Conservation (phyloP, 805 yeast species). For the Ogataea nonfermentans region DNA sequence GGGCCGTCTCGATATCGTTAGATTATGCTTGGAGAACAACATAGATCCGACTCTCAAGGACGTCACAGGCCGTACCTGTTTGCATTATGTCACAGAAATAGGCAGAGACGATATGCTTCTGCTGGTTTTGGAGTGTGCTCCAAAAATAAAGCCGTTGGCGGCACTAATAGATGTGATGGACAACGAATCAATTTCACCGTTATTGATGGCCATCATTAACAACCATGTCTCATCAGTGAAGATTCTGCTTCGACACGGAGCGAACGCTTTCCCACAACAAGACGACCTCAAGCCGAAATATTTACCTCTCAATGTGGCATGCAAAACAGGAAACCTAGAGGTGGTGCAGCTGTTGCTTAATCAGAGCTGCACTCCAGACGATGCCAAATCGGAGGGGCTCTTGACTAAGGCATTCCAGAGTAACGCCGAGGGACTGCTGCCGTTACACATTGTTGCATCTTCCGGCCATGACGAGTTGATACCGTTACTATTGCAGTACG, state of each 20-base stretch:
- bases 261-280: slow-evolving; percentile 46
- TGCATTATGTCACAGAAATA: slow-evolving; percentile 79
- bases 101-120: slow-evolving; percentile 46
- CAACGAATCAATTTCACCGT: slow-evolving; percentile 77
- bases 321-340: slow-evolving; percentile 74
- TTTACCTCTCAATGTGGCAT: slow-evolving; percentile 80
- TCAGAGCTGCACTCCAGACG: slow-evolving; percentile 28
- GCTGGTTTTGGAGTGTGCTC: slow-evolving; percentile 34
- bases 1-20: slow-evolving; percentile 28
- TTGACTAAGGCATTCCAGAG: slow-evolving; percentile 48
- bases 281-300: slow-evolving; percentile 59
- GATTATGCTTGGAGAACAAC: slow-evolving; percentile 26
- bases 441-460: slow-evolving; percentile 85
- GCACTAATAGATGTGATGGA: slow-evolving; percentile 52
- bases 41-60: slow-evolving; percentile 45
- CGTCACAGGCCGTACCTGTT: slow-evolving; percentile 72
- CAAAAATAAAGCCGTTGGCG: slow-evolving; percentile 29
- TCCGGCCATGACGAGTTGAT: slow-evolving; percentile 74
- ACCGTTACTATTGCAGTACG: slow-evolving; percentile 63
- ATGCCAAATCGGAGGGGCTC: slow-evolving; percentile 27
- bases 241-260: slow-evolving; percentile 48
- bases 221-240: slow-evolving; percentile 56
- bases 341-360: slow-evolving; percentile 64
- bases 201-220: slow-evolving; percentile 73
- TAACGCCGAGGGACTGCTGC: slow-evolving; percentile 86